These are phyloP conservation scores for Penicillium cosmopolitanum DNA, from an alignment of 495 filamentous ascomycete genomes.

Conservation along the genomic window DNA sequence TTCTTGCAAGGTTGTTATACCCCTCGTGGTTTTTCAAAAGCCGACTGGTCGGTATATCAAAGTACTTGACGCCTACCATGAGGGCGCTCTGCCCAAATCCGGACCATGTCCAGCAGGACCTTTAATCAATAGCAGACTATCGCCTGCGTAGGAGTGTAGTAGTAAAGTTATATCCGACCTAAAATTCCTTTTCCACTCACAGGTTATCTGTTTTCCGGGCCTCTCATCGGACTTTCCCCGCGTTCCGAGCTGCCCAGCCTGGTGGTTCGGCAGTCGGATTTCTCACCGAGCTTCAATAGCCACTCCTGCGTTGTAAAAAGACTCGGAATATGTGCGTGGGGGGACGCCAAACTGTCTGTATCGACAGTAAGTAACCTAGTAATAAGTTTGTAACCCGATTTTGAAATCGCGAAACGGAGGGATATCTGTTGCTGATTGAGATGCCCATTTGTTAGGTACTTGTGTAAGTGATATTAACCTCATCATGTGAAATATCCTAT, in stretches of 20 bases:
- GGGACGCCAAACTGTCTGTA: too few species aligned
- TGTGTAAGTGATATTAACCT: too few species aligned
- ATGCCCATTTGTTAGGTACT: too few species aligned
- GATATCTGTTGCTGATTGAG: too few species aligned
- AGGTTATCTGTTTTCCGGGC: not conserved
- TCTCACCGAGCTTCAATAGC: slow-evolving; percentile 31
- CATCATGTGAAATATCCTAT: too few species aligned
- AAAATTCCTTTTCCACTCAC: not conserved
- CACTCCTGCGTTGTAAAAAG: slow-evolving; percentile 1
- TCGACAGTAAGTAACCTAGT: too few species aligned
- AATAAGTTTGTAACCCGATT: too few species aligned
- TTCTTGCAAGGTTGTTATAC: not conserved
- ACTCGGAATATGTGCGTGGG: slow-evolving; percentile 41
- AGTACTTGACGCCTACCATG: too few species aligned
- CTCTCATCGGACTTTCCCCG: slow-evolving; percentile 43
- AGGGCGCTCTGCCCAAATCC: not conserved
- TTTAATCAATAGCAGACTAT: too few species aligned
- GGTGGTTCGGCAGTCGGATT: slow-evolving; percentile 37
- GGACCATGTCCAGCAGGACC: not conserved
- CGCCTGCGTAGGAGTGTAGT: not conserved
- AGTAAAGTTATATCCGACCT: not conserved
- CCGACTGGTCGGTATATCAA: too few species aligned
- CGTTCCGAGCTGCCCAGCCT: not conserved
- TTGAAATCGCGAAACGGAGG: too few species aligned
- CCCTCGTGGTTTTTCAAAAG: not conserved